Evolutionary conservation across 306 rosid genomes (phyloP).

Genomic region (Trifolium repens): DNA sequence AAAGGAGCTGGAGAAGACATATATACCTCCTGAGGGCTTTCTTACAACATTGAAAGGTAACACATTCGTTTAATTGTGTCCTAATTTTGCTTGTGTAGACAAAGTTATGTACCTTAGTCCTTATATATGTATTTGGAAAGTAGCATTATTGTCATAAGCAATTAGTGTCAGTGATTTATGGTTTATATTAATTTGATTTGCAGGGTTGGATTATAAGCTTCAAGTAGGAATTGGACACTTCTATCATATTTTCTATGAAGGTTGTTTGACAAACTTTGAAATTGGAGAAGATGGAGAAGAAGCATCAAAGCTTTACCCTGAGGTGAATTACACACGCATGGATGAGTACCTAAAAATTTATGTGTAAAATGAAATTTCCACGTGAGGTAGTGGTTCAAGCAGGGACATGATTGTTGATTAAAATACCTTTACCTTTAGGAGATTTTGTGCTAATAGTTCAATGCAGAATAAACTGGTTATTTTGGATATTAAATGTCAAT

Average conservation of each 20-base stretch:
- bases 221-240: slow-evolving; percentile 73
- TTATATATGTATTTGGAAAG: slow-evolving; percentile 17
- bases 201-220: slow-evolving; percentile 59
- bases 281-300: slow-evolving; percentile 75
- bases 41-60: slow-evolving; percentile 72
- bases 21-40: slow-evolving; percentile 57
- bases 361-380: slow-evolving; percentile 34
- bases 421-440: slow-evolving; percentile 16
- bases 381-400: slow-evolving; percentile 25
- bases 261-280: slow-evolving; percentile 76
- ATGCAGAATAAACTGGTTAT: slow-evolving; percentile 19
- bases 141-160: not conserved
- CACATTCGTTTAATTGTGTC: not conserved
- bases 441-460: slow-evolving; percentile 31
- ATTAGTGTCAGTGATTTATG: slow-evolving; percentile 1
- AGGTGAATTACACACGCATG: slow-evolving; percentile 75
- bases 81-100: not conserved
- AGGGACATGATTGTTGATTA: not conserved
- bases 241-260: slow-evolving; percentile 76
- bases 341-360: slow-evolving; percentile 63
- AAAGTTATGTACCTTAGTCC: not conserved
- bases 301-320: slow-evolving; percentile 83
- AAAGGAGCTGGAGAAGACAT: slow-evolving; percentile 53
- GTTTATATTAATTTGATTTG: slow-evolving; percentile 30
- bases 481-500: slow-evolving; percentile 27